Conservation (phyloP, 805 yeast species). For the Zygosaccharomyces lentus region DNA sequence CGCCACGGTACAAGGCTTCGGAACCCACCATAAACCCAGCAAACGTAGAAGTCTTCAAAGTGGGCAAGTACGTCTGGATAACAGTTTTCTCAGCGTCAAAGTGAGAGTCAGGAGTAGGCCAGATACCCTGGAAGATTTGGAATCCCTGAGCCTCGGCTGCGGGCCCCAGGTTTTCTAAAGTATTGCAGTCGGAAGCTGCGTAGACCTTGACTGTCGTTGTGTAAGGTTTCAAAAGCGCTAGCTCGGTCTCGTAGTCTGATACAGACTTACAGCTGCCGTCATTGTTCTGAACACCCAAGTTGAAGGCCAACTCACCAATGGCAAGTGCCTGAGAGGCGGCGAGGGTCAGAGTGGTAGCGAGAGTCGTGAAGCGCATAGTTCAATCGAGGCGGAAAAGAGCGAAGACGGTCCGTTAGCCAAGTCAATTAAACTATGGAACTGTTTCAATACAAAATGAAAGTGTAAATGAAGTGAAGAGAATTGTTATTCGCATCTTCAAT, state of each 20-base stretch:
- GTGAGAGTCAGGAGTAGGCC: slow-evolving; percentile 89
- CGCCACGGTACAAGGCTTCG: slow-evolving; percentile 90
- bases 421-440: not conserved
- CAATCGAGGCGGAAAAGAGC: slow-evolving; percentile 3
- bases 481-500: not conserved
- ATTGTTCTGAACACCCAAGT: slow-evolving; percentile 78
- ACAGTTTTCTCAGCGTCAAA: slow-evolving; percentile 72
- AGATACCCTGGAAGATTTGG: slow-evolving; percentile 75
- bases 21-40: slow-evolving; percentile 87
- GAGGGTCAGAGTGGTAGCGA: slow-evolving; percentile 39
- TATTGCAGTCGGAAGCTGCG: slow-evolving; percentile 92
- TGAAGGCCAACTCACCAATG: slow-evolving; percentile 71
- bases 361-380: slow-evolving; percentile 36
- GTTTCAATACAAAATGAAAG: not conserved
- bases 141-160: slow-evolving; percentile 78
- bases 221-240: slow-evolving; percentile 53
- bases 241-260: slow-evolving; percentile 65
- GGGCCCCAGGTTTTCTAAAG: slow-evolving; percentile 78
- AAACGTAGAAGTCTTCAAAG: slow-evolving; percentile 61
- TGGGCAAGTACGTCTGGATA: slow-evolving; percentile 65
- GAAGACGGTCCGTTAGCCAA: not conserved
- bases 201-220: slow-evolving; percentile 73
- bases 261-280: slow-evolving; percentile 72
- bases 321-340: slow-evolving; percentile 50
- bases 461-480: not conserved